A percentile compares a stretch with the other conserved stretches of the same genome.
Conservation (phyloP, 2,329 filamentous ascomycete species). For the Tetracladium maxilliforme region DNA sequence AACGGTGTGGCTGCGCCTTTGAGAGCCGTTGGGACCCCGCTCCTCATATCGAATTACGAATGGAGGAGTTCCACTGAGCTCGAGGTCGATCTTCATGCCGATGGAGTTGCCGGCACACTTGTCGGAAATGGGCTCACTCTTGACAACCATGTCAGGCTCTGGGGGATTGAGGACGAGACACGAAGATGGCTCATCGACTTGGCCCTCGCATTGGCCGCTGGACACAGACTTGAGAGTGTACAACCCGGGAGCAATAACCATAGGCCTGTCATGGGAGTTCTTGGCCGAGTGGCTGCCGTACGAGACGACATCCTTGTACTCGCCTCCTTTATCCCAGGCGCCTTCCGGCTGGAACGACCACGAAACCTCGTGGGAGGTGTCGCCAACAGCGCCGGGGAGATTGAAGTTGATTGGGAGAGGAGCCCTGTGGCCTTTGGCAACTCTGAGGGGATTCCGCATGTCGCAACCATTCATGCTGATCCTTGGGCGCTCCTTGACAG, state of each 20-base stretch:
- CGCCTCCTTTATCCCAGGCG: slow-evolving; percentile 52
- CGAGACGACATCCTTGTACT: slow-evolving; percentile 46
- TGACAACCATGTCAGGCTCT: slow-evolving; percentile 63
- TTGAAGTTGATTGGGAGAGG: slow-evolving; percentile 59
- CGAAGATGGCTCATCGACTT: slow-evolving; percentile 87
- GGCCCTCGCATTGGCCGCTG: slow-evolving; percentile 70
- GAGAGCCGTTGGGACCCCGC: slow-evolving; percentile 42
- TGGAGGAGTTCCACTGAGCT: slow-evolving; percentile 82
- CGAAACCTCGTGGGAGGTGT: slow-evolving; percentile 56
- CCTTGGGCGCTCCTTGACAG: slow-evolving; percentile 74
- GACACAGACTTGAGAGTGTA: slow-evolving; percentile 74
- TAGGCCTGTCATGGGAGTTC: slow-evolving; percentile 45
- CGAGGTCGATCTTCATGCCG: slow-evolving; percentile 74
- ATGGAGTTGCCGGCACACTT: slow-evolving; percentile 92
- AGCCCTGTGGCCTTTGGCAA: slow-evolving; percentile 57
- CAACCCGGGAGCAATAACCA: slow-evolving; percentile 63
- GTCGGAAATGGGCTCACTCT: slow-evolving; percentile 72
- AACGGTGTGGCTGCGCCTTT: slow-evolving; percentile 17
- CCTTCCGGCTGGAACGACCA: slow-evolving; percentile 74
- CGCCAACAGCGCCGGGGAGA: slow-evolving; percentile 41
- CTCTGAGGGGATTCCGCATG: slow-evolving; percentile 64
- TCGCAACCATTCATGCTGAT: slow-evolving; percentile 63
- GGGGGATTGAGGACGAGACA: slow-evolving; percentile 85
- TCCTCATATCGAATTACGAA: slow-evolving; percentile 74
- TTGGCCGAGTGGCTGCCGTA: slow-evolving; percentile 45